Evolutionary conservation across 305 asterid genomes (phyloP), one percentile per base, ranked within the genome.

Genomic region (Fraxinus latifolia): DNA sequence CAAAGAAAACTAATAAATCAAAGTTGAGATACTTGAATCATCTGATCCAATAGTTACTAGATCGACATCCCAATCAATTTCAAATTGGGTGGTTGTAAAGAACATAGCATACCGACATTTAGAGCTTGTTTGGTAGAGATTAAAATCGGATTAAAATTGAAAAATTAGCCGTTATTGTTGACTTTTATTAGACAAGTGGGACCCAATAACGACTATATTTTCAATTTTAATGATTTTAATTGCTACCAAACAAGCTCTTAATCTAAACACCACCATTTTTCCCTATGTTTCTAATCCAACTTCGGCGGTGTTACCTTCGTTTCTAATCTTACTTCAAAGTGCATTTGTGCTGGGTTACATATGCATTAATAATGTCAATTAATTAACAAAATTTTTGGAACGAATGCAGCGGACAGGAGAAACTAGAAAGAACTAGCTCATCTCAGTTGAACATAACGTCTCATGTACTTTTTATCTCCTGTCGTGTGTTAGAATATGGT

Each of bases 1-100:
- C 19, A 3, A 55, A 70, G 79, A 78, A 81, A 77, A 58, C 47
- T 33, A 8, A 36, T 47, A 9, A 31, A 82, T 77, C 83, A 81
- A 25, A 39, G 3, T 25, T 7, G 39, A 17, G 32, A 74, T 31
- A 33, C 60, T 74, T 78, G 68, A 73, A 55, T 27, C 25, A 25
- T 72, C 15, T n/a, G n/a, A 42, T 14, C 78, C 37, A 25, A 82
- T 1, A 70, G 37, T 72, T 58, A 33, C 58, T 42, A 53, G 71
- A 79, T 60, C 81, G 55, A 33, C 11, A 53, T 67, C 74, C 0
- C 55, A n/a, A 29, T 68, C 8, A 4, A 25, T 68, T 77, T 80
- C 25, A 25, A 19, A 44, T 68, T 53, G 6, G 1, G 7, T 29
- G 50, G 29, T 36, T 37, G n/a, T 74, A 1, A 39, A 21, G 29